Base-by-base conservation (phyloP, 2,329 filamentous ascomycete genomes). In the Aspergillus costaricaensis region DNA sequence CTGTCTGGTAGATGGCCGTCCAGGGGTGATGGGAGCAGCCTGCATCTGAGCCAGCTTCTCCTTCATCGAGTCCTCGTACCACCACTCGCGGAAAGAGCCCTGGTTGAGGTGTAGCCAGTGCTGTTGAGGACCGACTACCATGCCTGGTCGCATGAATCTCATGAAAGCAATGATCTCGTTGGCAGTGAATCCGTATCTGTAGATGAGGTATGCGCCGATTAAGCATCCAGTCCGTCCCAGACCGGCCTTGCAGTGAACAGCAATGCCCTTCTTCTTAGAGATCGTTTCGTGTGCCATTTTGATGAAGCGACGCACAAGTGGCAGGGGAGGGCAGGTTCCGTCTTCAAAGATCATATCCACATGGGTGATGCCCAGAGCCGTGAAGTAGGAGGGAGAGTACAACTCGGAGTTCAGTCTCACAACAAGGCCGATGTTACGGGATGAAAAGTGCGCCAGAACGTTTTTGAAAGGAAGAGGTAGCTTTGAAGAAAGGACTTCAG, bases 301-400 rank as follows among this genome's bases (percentile, higher is more conserved):
- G 76, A 99, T 94, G 75, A 99, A 99, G 74, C 93, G 93, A 67
- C 91, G 88, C 27, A 99, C 95, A n/a, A 93, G 88, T 17, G 86
- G 86, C 55, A 99, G 82, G 2, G 92, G 88, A 21, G 95, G 95
- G 76, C 95, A 99, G 4, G 95, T 99, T 65, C 95, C 95, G 70
- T 99, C 95, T 72, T 98, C 95, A 73, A 99, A 99, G 72, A 99
- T 98, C 95, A 99, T 99, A 79, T 99, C 95, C 43, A 98, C 83
- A 74, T 99, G 95, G 70, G 92, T 89, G 72, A 99, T 98, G 30
- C 94, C 94, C 55, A 99, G 83, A 3, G 93, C 91, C 65, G 94
- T 95, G 76, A 99, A 99, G 81, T 94, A 97, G n/a, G 92, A 93
- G 0, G 95, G 91, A 0, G 91, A 96, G 82, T 99, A 99, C 7